Base-by-base conservation (phyloP, 1,284 basidiomycete species). In the Puccinia coronata region DNA sequence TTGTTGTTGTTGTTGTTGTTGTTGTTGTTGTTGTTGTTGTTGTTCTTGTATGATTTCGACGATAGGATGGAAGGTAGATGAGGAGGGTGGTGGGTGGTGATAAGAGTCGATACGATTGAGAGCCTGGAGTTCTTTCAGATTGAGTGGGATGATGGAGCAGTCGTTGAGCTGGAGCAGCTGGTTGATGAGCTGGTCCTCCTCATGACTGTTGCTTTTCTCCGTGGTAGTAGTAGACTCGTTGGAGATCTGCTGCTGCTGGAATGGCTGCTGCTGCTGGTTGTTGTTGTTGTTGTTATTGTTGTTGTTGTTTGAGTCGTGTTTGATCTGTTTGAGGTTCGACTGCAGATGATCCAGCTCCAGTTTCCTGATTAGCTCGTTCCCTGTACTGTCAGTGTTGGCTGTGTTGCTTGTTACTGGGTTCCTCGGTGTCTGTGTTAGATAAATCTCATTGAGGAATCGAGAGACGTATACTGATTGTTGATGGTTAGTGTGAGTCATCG, bases 281-380 rank as follows among this genome's bases (percentile, higher is more conserved):
- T n/a, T n/a, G n/a, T n/a, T n/a, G n/a, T n/a, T n/a, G n/a, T n/a
- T n/a, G n/a, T n/a, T n/a, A n/a, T n/a, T n/a, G n/a, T n/a, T n/a
- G n/a, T n/a, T n/a, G n/a, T n/a, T n/a, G n/a, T n/a, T n/a, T n/a
- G n/a, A n/a, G n/a, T 39, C 41, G 67, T 39, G 25, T 20, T 70
- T 70, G 41, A 47, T 51, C 6, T 34, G 23, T 18, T 53, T 71
- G 69, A 49, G 31, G 28, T 71, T 71, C 8, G 65, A 34, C 34
- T 71, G 47, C 1, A 49, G 69, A 28, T 71, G 69, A 1, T 43
- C 47, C 0, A 53, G 69, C 8, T 8, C 9, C 0, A 31, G 14
- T 71, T 71, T 67, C 65, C 31, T 67, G 65, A 67, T 25, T 6
- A 67, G 36, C 31, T 25, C 39, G 25, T 67, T 47, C 25, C 59